Conservation (phyloP, 108 stramenopile species). For the Cyclotella sp. region DNA sequence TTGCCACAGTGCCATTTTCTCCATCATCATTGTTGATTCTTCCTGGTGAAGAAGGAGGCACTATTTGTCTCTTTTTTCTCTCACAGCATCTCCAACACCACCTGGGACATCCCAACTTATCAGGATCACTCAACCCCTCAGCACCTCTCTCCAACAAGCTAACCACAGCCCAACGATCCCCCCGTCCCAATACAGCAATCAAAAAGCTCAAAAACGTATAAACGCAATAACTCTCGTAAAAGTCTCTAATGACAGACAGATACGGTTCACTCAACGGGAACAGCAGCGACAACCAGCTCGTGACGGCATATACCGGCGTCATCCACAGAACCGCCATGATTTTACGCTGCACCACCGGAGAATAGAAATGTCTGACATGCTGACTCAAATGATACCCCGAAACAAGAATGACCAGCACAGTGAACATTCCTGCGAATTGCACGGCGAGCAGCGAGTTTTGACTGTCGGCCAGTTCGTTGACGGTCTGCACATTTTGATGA, state of each 20-base stretch:
- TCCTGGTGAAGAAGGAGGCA: neutral
- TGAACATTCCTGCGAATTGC: conserved; percentile 83
- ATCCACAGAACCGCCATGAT: conserved; percentile 92
- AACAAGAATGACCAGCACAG: conserved; percentile 77
- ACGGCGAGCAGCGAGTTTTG: conserved; percentile 65
- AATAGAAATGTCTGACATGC: conserved; percentile 77
- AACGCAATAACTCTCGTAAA: conserved; percentile 72
- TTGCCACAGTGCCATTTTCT: neutral
- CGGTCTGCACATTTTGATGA: conserved; percentile 32
- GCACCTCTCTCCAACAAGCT: conserved; percentile 31
- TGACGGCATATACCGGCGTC: conserved; percentile 84
- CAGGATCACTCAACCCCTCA: conserved; percentile 47
- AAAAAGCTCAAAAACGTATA: conserved; percentile 61
- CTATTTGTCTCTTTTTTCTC: neutral
- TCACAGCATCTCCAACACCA: conserved; percentile 19
- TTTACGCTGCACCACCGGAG: conserved; percentile 86
- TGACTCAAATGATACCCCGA: conserved; percentile 80
- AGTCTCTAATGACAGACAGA: conserved; percentile 78
- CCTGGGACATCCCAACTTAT: conserved; percentile 17
- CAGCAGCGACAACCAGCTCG: conserved; percentile 74
- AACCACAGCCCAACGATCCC: conserved; percentile 50
- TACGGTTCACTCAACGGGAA: conserved; percentile 66
- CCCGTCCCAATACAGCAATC: conserved; percentile 57
- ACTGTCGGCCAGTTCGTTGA: conserved; percentile 32
- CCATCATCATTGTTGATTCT: neutral